Conservation (phyloP, 495 filamentous ascomycete species). For the Podospora bellae-mahoneyi region DNA sequence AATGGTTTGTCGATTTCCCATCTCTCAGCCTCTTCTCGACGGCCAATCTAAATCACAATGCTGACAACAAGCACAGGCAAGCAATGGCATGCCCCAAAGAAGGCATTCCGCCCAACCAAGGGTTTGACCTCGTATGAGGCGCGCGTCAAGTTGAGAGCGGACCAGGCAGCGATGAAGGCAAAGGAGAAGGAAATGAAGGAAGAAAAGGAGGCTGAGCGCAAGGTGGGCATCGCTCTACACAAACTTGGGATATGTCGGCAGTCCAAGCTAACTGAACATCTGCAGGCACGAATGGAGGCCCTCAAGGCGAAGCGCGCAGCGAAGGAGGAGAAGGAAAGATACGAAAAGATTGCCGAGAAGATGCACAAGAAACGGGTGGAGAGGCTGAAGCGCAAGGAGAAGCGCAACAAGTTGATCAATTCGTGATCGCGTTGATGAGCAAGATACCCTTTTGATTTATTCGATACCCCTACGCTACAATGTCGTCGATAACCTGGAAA, state of each 20-base stretch:
- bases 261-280: conserved; percentile 12
- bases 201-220: conserved; percentile 83
- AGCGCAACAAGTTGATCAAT: conserved; percentile 94
- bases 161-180: conserved; percentile 71
- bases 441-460: conserved; percentile 3
- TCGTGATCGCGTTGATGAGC: conserved; percentile 53
- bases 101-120: conserved; percentile 79
- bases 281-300: conserved; percentile 67
- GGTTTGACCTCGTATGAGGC: conserved; percentile 75
- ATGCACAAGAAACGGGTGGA: conserved; percentile 97
- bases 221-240: conserved; percentile 50
- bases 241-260: neutral
- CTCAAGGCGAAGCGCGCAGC: conserved; percentile 79
- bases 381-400: conserved; percentile 87
- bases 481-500: conserved; percentile 1
- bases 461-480: neutral
- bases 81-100: conserved; percentile 81
- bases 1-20: conserved; percentile 50
- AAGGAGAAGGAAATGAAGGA: conserved; percentile 93
- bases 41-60: conserved; percentile 3
- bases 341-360: conserved; percentile 91
- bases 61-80: conserved; percentile 59
- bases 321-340: conserved; percentile 91
- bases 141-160: conserved; percentile 61
- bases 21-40: conserved; percentile 1